phyloP scores from a whole-genome alignment of 495 filamentous ascomycete genomes.

The Cryomyces antarcticus region DNA sequence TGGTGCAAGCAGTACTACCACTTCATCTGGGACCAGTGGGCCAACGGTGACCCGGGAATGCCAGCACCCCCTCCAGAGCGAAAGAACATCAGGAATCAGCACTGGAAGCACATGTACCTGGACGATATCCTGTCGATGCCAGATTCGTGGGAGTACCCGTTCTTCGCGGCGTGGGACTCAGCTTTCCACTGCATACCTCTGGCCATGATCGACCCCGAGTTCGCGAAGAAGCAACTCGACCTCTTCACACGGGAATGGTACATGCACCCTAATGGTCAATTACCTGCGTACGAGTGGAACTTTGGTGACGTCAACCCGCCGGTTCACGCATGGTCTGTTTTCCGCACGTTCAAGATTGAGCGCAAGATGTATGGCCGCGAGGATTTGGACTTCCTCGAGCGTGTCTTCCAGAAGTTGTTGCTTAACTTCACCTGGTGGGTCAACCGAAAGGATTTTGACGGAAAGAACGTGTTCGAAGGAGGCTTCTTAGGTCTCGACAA shows the following conservation, averaged over 20 bases:
- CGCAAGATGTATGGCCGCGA: conserved; percentile 89
- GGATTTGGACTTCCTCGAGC: conserved; percentile 84
- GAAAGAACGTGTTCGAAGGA: conserved; percentile 92
- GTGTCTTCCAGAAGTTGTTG: conserved; percentile 88
- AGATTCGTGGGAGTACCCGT: conserved; percentile 96
- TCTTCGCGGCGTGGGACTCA: conserved; percentile 95
- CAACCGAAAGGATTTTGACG: conserved; percentile 81
- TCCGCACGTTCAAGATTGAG: conserved; percentile 93
- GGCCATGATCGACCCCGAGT: conserved; percentile 93
- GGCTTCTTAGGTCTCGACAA: conserved; percentile 95
- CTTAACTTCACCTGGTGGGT: conserved; percentile 99
- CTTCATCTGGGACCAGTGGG: conserved; percentile 95
- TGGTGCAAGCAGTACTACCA: conserved; percentile 96
- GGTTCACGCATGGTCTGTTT: conserved; percentile 89
- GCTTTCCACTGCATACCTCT: conserved; percentile 92
- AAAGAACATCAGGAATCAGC: conserved; percentile 62
- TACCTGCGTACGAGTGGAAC: conserved; percentile 91
- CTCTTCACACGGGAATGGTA: conserved; percentile 95
- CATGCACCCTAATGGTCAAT: conserved; percentile 94
- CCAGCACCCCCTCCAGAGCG: conserved; percentile 66
- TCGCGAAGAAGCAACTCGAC: conserved; percentile 93
- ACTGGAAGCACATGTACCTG: conserved; percentile 85
- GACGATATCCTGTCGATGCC: conserved; percentile 95
- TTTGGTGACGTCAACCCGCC: conserved; percentile 94
- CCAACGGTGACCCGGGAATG: conserved; percentile 52